Base-by-base conservation (phyloP, 805 yeast species). In the Pichia manshurica region DNA sequence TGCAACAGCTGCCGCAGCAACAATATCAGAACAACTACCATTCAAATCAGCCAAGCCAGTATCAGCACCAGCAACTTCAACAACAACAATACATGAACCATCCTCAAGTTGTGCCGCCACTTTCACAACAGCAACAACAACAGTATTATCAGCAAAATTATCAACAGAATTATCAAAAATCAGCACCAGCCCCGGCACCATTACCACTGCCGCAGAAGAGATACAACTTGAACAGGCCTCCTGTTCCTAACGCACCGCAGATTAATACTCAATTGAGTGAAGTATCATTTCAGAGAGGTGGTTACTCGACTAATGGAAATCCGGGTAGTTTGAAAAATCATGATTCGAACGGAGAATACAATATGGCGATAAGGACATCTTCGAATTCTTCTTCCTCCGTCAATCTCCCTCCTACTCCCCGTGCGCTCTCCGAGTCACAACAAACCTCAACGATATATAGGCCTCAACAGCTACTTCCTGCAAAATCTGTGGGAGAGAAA, bases 51-150 rank as follows among this genome's bases (percentile, higher is more conserved):
- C 17, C 19, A n/a, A 16, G 15, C 22, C 20, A n/a, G 12, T 21
- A 13, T 13, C 47, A 45, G 20, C 51, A 38, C 23, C 53, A 42
- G 8, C 52, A 44, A 31, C 48, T 34, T n/a, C 52, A 23, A 12
- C 39, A 34, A n/a, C 42, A 39, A n/a, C 42, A 33, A 42, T 38
- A 25, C 29, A 8, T 10, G 29, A 25, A 25, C 29, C 10, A 25
- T 10, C 10, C 29, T 25, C 20, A 6, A 33, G 20, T 6, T 7
- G 12, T 17, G 12, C 32, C 32, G 13, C 36, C 36, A 33, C 20
- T 16, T 17, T 48, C 33, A 17, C 47, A 37, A 8, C 52, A 42
- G 25, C 52, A 44, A 31, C 56, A 43, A 16, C 45, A 44, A 20
- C 50, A 42, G 15, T 32, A 39, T 7, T 45, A 45, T 3, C 42